Base-by-base conservation (phyloP, 1,284 basidiomycete species). In the Cryptococcus floricola region DNA sequence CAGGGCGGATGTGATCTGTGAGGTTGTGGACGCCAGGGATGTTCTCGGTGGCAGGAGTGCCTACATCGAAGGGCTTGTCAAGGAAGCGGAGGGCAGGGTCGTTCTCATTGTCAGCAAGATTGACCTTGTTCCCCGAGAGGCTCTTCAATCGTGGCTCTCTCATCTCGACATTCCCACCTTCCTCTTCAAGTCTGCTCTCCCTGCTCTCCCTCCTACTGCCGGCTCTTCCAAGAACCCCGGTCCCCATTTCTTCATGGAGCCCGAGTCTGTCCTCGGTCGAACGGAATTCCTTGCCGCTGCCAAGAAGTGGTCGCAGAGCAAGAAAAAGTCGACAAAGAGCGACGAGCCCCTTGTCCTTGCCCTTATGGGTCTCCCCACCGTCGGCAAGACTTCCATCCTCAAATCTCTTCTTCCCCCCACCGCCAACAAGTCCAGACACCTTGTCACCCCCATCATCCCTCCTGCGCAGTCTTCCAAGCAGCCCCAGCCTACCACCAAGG, bases 11-110 rank as follows among this genome's bases (percentile, higher is more conserved):
- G 86, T 93, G 5, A 77, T 97, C 8, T 69, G 97, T 52, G 81
- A 93, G 77, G 84, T 95, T 2, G 80, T 96, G 49, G 92, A 96
- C 71, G 89, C 88, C 1, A 81, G 91, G 47, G 92, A 95, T 73
- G 90, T 92, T 1, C 70, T 85, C 23, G 80, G 87, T 9, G 86
- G 82, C 68, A 79, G 88, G 57, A 88, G 85, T 66, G 73, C 75
- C 23, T 80, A 83, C 53, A 64, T 92, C 52, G 89, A 92, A 75
- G 77, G 83, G 49, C 70, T 85, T 47, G 79, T 82, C 25, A 65
- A 64, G 48, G 70, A 73, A 41, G 64, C 69, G 14, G 68, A 63
- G 8, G 73, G 74, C 18, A 66, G 66, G 50, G 66, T 88, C n/a
- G 70, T 87, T 19, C 77, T 92, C 14, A 81, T 95, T 12, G 71